Evolutionary conservation across 345 rosid genomes (phyloP).

Genomic region (Acer negundo): DNA sequence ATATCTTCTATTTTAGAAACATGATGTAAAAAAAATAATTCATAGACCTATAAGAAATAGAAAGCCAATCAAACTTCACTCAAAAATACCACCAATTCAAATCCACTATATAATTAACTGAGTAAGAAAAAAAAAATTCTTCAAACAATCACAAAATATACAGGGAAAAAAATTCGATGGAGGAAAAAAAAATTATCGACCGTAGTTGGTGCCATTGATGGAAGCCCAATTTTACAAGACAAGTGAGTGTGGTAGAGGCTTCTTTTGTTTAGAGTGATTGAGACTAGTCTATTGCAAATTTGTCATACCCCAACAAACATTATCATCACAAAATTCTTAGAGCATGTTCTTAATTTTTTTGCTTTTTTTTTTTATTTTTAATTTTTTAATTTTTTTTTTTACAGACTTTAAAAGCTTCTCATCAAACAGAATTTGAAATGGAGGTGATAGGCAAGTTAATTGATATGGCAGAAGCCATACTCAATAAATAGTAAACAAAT

Average conservation of each 20-base stretch:
- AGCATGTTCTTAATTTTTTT: neutral
- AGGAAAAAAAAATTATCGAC: neutral
- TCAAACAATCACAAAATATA: no score
- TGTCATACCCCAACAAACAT: neutral
- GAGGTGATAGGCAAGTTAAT: neutral
- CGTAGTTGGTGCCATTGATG: neutral
- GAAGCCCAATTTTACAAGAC: conserved; percentile 10
- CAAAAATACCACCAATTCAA: neutral
- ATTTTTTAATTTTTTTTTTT: neutral
- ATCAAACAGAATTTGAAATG: neutral
- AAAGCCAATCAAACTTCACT: no score
- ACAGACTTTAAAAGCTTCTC: conserved; percentile 14
- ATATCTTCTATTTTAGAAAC: neutral
- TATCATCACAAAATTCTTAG: neutral
- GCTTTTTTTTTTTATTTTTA: neutral
- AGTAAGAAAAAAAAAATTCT: no score
- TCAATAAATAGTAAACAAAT: neutral
- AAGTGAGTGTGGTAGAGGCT: neutral
- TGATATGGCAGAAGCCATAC: neutral
- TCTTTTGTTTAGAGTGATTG: conserved; percentile 10
- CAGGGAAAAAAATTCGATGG: neutral
- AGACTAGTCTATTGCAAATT: neutral
- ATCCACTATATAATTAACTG: no score
- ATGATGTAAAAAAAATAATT: neutral
- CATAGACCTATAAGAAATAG: no score